Base-by-base conservation (phyloP, 2,329 filamentous ascomycete species). In the Diaporthe nobilis region DNA sequence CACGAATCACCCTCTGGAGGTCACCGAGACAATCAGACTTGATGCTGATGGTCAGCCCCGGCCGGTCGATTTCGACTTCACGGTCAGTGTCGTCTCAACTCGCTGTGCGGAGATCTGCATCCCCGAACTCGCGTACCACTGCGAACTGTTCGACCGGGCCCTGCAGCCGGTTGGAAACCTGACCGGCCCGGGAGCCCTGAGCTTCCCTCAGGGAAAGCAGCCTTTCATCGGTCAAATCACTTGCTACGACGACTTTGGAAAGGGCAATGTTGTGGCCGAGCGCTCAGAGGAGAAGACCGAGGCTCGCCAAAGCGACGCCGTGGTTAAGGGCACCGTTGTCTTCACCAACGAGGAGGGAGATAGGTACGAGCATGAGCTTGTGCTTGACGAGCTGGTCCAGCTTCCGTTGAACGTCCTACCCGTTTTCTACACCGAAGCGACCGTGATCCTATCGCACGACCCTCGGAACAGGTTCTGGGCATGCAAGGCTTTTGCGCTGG, bases 281-380 rank as follows among this genome's bases (percentile, higher is more conserved):
- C 60, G 39, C 39, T 10, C 60, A 47, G 39, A 31, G 57, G 10
- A 61, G 42, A 22, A 49, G 9, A n/a, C 25, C 10, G n/a, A 65
- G 28, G 61, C 61, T 34, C 61, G 61, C 5, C 61, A 65, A 65
- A 47, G 37, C 8, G 25, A 65, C 4, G 60, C 47, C 17, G 9
- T 65, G 25, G 61, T 65, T 13, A 17, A 49, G 28, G 61, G 61
- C 28, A 65, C 61, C 10, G 61, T 65, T 2, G 39, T 65, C 42
- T 65, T 65, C 61, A 65, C n/a, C 61, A 65, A 65, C 42, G 61
- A 65, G 42, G 42, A 65, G 17, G 61, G 61, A 5, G 61, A 65
- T 4, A 65, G 25, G 42, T 65, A 65, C 42, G 61, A 65, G 42
- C 61, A 65, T 34, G 61, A 65, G 61, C 61, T 65, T n/a, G 61